Percentiles rank a stretch among this genome's conserved stretches.
These are phyloP conservation scores for Venustampulla echinocandica DNA, from an alignment of 495 filamentous ascomycete genomes.

Conservation along the genomic window DNA sequence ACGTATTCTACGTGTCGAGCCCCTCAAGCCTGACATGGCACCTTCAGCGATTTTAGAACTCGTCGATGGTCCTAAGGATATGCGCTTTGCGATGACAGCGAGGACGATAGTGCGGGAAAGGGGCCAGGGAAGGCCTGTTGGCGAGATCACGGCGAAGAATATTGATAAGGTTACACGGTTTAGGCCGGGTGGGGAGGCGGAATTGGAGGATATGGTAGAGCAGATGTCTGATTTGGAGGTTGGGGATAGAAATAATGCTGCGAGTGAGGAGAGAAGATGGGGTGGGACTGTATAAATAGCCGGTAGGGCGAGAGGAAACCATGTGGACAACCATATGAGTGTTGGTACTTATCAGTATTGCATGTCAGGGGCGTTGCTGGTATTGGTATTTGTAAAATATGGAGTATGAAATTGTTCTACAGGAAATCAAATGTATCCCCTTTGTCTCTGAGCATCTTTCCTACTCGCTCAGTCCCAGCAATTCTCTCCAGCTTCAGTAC, in stretches of 20 bases:
- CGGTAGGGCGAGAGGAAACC: background rate
- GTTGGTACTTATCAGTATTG: slow-evolving; percentile 5
- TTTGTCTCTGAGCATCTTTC: slow-evolving; percentile 63
- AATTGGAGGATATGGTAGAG: slow-evolving; percentile 63
- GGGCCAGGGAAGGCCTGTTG: slow-evolving; percentile 40
- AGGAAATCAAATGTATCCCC: slow-evolving; percentile 89
- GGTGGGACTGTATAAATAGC: slow-evolving; percentile 18
- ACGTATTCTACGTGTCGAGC: slow-evolving; percentile 80
- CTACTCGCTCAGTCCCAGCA: slow-evolving; percentile 69
- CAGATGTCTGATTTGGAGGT: slow-evolving; percentile 39
- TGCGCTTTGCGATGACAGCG: slow-evolving; percentile 90
- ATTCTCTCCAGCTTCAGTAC: slow-evolving; percentile 79
- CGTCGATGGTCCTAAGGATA: slow-evolving; percentile 89
- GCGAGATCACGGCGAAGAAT: slow-evolving; percentile 66
- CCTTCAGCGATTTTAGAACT: slow-evolving; percentile 88
- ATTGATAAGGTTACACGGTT: slow-evolving; percentile 78
- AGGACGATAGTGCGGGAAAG: slow-evolving; percentile 60
- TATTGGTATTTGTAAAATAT: slow-evolving; percentile 2
- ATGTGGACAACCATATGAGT: background rate
- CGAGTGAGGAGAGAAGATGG: slow-evolving; percentile 22
- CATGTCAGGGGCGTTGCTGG: slow-evolving; percentile 4
- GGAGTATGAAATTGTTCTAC: slow-evolving; percentile 8
- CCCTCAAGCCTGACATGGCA: slow-evolving; percentile 64
- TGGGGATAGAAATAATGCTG: slow-evolving; percentile 21
- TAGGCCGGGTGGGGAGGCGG: slow-evolving; percentile 55